Evolutionary conservation across 192 early-diverging fungal species (phyloP).

Genomic region (Jimgerdemannia lactiflua): DNA sequence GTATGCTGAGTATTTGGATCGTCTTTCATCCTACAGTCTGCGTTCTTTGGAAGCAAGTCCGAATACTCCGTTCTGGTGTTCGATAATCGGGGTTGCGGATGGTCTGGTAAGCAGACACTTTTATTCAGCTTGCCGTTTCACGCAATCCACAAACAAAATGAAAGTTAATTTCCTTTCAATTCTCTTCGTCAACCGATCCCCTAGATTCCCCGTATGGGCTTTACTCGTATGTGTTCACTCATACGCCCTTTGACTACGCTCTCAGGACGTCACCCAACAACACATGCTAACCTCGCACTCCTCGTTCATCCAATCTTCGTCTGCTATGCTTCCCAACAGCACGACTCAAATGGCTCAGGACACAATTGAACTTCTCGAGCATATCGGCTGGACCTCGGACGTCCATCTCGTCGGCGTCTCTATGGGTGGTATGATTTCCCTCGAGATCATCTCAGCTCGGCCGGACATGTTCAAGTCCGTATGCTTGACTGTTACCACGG

Average conservation of each 20-base stretch:
- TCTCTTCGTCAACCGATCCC: slow-evolving; percentile 2
- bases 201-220: slow-evolving; percentile 52
- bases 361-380: slow-evolving; percentile 60
- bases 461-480: slow-evolving; percentile 59
- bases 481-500: slow-evolving; percentile 55
- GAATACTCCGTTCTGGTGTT: slow-evolving; percentile 75
- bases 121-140: neutral
- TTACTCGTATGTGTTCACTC: slow-evolving; percentile 35
- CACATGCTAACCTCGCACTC: too few relatives aligned
- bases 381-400: slow-evolving; percentile 67
- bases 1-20: neutral
- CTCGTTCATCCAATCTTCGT: too few relatives aligned
- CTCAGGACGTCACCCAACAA: too few relatives aligned
- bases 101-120: slow-evolving; percentile 31
- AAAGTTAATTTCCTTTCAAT: neutral
- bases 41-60: slow-evolving; percentile 59
- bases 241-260: neutral
- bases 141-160: too few relatives aligned
- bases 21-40: slow-evolving; percentile 37
- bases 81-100: slow-evolving; percentile 84
- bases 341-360: slow-evolving; percentile 81
- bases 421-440: slow-evolving; percentile 85
- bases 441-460: slow-evolving; percentile 60
- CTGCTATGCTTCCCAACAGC: slow-evolving; percentile 16
- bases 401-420: slow-evolving; percentile 82